Evolutionary conservation across 768 basidiomycete genomes (phyloP).

Genomic region (Leccinum variicolor): DNA sequence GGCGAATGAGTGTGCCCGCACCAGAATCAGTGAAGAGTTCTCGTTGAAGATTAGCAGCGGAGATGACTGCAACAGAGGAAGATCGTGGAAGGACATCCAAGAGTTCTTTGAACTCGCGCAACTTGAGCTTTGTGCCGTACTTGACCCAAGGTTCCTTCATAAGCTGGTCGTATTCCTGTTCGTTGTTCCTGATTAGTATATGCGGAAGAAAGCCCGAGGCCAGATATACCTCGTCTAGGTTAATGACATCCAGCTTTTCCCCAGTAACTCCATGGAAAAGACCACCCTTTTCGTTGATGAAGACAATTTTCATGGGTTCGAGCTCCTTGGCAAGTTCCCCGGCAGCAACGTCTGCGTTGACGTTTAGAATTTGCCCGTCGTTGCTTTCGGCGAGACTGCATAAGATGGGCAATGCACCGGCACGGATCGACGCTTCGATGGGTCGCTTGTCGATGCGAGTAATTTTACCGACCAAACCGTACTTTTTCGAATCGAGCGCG

Average conservation of each 20-base stretch:
- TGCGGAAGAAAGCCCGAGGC: neutral
- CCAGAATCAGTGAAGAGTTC: constrained; percentile 99
- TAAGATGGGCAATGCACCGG: constrained; percentile 93
- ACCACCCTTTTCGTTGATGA: constrained; percentile 97
- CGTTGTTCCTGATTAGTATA: neutral
- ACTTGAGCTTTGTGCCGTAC: constrained; percentile 97
- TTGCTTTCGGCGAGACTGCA: constrained; percentile 92
- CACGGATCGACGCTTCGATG: constrained; percentile 93
- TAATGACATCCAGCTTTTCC: constrained; percentile 94
- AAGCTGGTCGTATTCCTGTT: constrained; percentile 88
- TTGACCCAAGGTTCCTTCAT: constrained; percentile 99
- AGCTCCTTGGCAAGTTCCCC: constrained; percentile 97
- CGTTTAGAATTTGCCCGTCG: constrained; percentile 98
- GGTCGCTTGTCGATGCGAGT: constrained; percentile 94
- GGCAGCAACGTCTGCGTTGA: constrained; percentile 98
- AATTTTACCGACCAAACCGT: constrained; percentile 94
- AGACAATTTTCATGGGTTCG: constrained; percentile 98
- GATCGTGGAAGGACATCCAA: constrained; percentile 97
- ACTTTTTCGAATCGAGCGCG: constrained; percentile 92
- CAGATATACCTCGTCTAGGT: constrained; percentile 80
- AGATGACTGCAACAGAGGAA: constrained; percentile 98
- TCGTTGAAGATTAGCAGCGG: constrained; percentile 87
- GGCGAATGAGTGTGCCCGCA: constrained; percentile 95
- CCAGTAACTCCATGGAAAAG: constrained; percentile 97
- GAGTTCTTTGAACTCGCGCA: constrained; percentile 98